phyloP scores from a whole-genome alignment of 352 stramenopile genomes.

The Pythium aphanidermatum region DNA sequence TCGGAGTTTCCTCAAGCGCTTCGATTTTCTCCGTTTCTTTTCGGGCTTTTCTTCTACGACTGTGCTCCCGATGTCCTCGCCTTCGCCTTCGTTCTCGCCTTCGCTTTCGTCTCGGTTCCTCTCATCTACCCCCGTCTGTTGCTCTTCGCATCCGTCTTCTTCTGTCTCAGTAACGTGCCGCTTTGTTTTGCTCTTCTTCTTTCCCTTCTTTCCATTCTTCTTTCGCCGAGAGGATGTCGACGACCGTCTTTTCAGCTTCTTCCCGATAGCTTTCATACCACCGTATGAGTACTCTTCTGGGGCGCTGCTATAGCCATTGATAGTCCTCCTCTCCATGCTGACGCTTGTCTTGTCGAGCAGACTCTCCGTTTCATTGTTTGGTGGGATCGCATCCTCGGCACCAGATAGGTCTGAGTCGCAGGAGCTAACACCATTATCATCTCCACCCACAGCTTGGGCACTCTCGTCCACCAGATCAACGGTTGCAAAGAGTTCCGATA shows the following conservation, averaged over 20 bases:
- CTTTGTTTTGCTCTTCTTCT: slow-evolving; percentile 12
- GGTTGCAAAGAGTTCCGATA: slow-evolving; percentile 45
- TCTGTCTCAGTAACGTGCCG: neutral
- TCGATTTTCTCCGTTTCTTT: slow-evolving; percentile 8
- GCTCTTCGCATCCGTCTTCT: neutral
- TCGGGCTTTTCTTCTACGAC: slow-evolving; percentile 13
- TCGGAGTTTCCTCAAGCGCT: too few relatives aligned
- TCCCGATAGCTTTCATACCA: neutral
- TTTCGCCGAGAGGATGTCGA: slow-evolving; percentile 8
- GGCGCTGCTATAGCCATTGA: slow-evolving; percentile 29
- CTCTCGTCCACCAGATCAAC: slow-evolving; percentile 18
- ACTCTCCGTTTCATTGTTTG: slow-evolving; percentile 12
- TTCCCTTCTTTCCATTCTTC: slow-evolving; percentile 22
- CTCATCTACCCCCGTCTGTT: neutral
- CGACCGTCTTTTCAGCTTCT: slow-evolving; percentile 11
- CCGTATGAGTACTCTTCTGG: slow-evolving; percentile 19
- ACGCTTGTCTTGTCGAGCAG: neutral
- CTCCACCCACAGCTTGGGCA: neutral
- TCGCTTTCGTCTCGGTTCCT: slow-evolving; percentile 14
- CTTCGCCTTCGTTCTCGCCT: neutral
- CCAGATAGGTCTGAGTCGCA: slow-evolving; percentile 61
- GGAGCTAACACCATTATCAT: too few relatives aligned
- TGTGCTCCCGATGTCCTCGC: neutral
- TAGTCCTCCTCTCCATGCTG: neutral
- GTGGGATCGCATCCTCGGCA: slow-evolving; percentile 58